Conservation (phyloP, 495 filamentous ascomycete species). For the Glutinoglossum americanum region DNA sequence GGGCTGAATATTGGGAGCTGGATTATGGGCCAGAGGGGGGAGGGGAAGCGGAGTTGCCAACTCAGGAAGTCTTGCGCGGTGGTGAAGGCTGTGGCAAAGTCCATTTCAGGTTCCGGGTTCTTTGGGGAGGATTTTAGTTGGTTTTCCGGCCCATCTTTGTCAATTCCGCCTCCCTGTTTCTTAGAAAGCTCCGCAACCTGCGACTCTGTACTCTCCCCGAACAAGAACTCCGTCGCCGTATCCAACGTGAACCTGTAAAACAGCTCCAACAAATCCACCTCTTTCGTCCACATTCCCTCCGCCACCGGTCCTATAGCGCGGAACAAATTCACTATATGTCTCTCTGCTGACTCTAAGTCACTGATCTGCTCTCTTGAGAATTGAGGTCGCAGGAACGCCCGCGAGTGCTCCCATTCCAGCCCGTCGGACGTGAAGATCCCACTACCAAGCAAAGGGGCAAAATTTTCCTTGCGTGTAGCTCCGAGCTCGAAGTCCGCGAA, state of each 20-base stretch:
- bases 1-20: constrained; percentile 20
- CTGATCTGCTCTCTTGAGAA: constrained; percentile 28
- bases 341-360: constrained; percentile 13
- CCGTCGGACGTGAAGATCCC: constrained; percentile 58
- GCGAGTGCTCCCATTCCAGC: constrained; percentile 36
- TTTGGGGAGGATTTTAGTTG: no score
- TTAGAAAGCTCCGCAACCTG: background rate
- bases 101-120: constrained; percentile 15
- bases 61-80: constrained; percentile 21
- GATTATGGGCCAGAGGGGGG: constrained; percentile 22
- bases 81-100: constrained; percentile 27
- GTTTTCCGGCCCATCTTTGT: no score
- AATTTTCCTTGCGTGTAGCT: constrained; percentile 17
- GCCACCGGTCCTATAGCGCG: constrained; percentile 12
- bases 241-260: constrained; percentile 44
- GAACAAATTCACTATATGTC: constrained; percentile 10
- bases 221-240: constrained; percentile 45
- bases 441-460: constrained; percentile 30
- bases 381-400: constrained; percentile 30
- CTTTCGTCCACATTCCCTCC: constrained; percentile 2
- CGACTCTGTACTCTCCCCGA: constrained; percentile 31
- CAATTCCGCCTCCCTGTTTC: background rate
- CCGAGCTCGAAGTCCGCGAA: constrained; percentile 46
- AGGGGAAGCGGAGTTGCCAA: constrained; percentile 12
- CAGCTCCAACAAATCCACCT: constrained; percentile 38